Evolutionary conservation across 2,329 filamentous ascomycete genomes (phyloP).

Genomic region (Orbilia quercus): DNA sequence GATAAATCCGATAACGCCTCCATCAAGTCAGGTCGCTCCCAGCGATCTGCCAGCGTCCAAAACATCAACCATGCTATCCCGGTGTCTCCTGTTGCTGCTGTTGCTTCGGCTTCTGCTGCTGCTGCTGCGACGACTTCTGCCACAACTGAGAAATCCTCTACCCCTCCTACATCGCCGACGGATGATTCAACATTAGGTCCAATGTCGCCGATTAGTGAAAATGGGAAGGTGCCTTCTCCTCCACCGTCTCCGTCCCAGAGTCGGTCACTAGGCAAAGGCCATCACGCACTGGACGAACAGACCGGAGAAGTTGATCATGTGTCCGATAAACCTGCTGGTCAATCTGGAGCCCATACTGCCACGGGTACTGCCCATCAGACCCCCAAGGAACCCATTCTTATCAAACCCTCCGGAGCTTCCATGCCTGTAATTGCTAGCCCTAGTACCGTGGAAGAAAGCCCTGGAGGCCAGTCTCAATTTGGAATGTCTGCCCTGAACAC

Average conservation of each 20-base stretch:
- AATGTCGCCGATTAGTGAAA: slow-evolving; percentile 49
- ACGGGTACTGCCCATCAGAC: slow-evolving; percentile 70
- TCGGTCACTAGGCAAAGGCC: slow-evolving; percentile 59
- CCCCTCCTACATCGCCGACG: slow-evolving; percentile 57
- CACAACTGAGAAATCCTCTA: slow-evolving; percentile 57
- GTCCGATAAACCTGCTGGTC: slow-evolving; percentile 85
- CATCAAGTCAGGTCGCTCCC: slow-evolving; percentile 56
- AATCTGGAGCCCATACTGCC: slow-evolving; percentile 69
- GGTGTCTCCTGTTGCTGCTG: slow-evolving; percentile 49
- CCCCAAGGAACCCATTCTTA: slow-evolving; percentile 88
- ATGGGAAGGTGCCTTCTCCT: slow-evolving; percentile 58
- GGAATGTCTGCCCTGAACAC: slow-evolving; percentile 91
- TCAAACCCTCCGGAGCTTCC: slow-evolving; percentile 78
- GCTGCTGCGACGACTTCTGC: slow-evolving; percentile 33
- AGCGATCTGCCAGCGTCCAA: slow-evolving; percentile 56
- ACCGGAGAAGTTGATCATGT: slow-evolving; percentile 84
- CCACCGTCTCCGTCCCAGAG: slow-evolving; percentile 59
- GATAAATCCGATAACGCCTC: slow-evolving; percentile 57
- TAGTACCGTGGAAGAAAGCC: slow-evolving; percentile 66
- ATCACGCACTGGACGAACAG: slow-evolving; percentile 58
- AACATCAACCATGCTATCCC: slow-evolving; percentile 21
- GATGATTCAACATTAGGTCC: slow-evolving; percentile 56
- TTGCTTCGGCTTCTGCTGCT: too few species aligned
- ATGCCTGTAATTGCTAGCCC: slow-evolving; percentile 73
- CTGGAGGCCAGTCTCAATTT: slow-evolving; percentile 68